Evolutionary conservation across 2,329 filamentous ascomycete species (phyloP), one percentile per base, ranked within the genome.

Genomic region (Emmonsiellopsis sp.): DNA sequence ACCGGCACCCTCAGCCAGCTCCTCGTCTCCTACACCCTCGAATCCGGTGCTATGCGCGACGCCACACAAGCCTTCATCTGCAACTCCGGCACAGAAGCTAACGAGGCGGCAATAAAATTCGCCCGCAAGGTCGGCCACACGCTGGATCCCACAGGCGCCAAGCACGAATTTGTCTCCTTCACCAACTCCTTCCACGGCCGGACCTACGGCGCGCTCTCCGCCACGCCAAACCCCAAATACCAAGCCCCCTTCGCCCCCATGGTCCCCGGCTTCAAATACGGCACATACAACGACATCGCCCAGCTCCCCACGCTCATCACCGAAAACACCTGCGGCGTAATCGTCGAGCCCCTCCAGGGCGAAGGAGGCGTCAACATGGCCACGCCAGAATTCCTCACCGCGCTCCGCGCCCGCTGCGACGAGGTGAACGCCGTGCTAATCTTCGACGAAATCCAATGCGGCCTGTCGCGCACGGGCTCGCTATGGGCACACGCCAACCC

Each of bases 401-500:
- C 89, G 0, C 80, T 98, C n/a, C 89, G 89, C 55, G 81, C 80
- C 66, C 82, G 91, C 55, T 96, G 91, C 71, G 85, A 84, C 53
- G 85, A 89, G 62, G 89, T 96, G 34, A 89, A 89, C 50, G 91
- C 92, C 1, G 82, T 97, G 3, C 76, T 98, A 54, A 87, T 96
- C 66, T 92, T 93, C 70, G 93, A 98, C 65, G 93, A 98, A 76
- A 98, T 98, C 58, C 93, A 98, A 73, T 96, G 90, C 69, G 93
- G 93, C 51, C 77, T 98, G 35, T 83, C 85, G 30, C 85, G 93
- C 51, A 97, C 93, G 1, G 93, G 93, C 37, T 79, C 78, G 10
- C 79, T 98, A 63, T 98, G 93, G 93, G 93, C 93, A 0, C 92
- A 98, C 66, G 79, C 78, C 9, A 76, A 78, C 54, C 79, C 93